Conservation (phyloP, 106 monocot genomes). For the Allium fistulosum region DNA sequence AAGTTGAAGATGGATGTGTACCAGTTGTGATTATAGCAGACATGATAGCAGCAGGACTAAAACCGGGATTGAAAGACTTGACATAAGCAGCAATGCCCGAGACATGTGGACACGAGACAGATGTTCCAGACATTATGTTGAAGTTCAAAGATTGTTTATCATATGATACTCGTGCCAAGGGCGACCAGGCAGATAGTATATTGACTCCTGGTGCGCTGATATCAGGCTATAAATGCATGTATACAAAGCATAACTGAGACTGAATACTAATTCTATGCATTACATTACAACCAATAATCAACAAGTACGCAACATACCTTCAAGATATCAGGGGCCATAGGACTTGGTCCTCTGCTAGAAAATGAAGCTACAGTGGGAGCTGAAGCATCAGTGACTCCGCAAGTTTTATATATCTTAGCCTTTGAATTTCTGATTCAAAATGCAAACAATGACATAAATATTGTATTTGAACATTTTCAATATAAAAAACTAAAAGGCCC, state of each 20-base stretch:
- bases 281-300: background rate
- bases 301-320: conserved; percentile 6
- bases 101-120: conserved; percentile 35
- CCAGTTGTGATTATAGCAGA: conserved; percentile 21
- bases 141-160: background rate
- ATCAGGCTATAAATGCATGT: conserved; percentile 10
- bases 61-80: conserved; percentile 13
- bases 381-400: background rate
- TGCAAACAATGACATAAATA: background rate
- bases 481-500: too few species aligned
- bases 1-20: background rate
- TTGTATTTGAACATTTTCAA: too few species aligned
- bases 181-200: conserved; percentile 5
- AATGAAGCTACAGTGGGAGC: conserved; percentile 18
- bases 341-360: conserved; percentile 24
- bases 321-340: conserved; percentile 11
- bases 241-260: too few species aligned
- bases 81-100: conserved; percentile 22
- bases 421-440: conserved; percentile 8
- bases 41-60: conserved; percentile 7
- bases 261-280: too few species aligned
- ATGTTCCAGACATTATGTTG: conserved; percentile 29
- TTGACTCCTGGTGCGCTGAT: conserved; percentile 13
- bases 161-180: background rate
- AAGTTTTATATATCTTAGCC: conserved; percentile 10